phyloP scores from a whole-genome alignment of 2,329 filamentous ascomycete genomes.

The Ceratocystis destructans region DNA sequence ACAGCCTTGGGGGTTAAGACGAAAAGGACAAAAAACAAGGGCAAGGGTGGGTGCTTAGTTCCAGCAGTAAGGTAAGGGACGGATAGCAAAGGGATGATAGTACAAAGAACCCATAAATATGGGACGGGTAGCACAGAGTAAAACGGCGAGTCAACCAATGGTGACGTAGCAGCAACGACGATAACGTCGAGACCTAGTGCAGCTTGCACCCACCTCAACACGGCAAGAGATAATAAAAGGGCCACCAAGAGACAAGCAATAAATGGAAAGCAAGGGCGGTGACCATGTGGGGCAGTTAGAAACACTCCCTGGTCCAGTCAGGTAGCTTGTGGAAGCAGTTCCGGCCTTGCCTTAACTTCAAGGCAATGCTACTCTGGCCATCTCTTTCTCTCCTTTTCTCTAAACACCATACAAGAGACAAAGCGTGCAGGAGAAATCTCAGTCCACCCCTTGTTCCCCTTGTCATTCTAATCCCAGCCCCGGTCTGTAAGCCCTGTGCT shows the following conservation, averaged over 20 bases:
- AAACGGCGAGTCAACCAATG: background rate
- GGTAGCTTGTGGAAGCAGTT: background rate
- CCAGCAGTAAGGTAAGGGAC: background rate
- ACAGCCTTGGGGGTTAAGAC: background rate
- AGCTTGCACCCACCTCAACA: background rate
- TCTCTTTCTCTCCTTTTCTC: no score
- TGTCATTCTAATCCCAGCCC: background rate
- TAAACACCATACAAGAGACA: background rate
- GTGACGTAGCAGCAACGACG: background rate
- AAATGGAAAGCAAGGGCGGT: background rate
- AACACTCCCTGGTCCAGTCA: background rate
- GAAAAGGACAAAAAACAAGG: background rate
- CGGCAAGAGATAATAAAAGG: background rate
- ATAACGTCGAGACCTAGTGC: background rate
- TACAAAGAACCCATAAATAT: conserved; percentile 7
- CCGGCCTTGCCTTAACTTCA: background rate
- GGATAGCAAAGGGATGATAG: background rate
- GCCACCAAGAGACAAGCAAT: background rate
- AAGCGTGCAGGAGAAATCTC: background rate
- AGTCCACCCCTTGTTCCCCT: background rate
- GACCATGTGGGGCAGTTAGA: background rate
- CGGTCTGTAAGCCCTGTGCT: conserved; percentile 2
- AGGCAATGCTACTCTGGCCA: background rate
- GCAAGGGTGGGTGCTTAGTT: background rate
- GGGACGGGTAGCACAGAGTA: conserved; percentile 15